Base-by-base conservation (phyloP, 148 eudicot genomes). In the Spergularia bocconei region DNA sequence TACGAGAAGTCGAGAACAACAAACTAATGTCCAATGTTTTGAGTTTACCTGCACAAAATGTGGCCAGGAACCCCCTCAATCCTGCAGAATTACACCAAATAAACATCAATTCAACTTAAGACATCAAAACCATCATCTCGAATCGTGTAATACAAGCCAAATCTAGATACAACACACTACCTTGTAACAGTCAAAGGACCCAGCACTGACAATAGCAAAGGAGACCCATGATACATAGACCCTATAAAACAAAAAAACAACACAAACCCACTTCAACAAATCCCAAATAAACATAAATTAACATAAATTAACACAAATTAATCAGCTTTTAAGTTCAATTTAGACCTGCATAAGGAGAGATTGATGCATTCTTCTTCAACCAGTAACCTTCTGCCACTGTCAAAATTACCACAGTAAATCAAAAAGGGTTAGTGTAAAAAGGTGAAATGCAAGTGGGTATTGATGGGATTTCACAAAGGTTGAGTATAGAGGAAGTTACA, bases 141-240 rank as follows among this genome's bases (percentile, higher is more conserved):
- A 36, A 39, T 39, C 54, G 61, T 55, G 19, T 48, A 73, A 63
- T 7, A 13, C 23, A 14, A 53, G 58, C 15, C 11, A 38, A 59
- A 71, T 44, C 15, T 14, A 56, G 2, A n/a, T 1, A 50, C 15
- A 10, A 0, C 2, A 57, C 1, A 54, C 47, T 84, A 92, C 98
- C 90, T 86, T 58, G 75, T 70, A 69, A 75, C 87, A 75, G 98
- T 94, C 59, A 94, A 87, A 65, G 98, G 98, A 41, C 98, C 98
- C 56, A 94, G 89, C 29, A 94, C 70, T 12, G 92, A 84, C 5
- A 94, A 87, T 70, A 94, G 80, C 78, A 94, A 82, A 1, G 98
- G 98, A 79, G 98, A 94, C 69, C 98, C 98, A 82, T 94, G 98
- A 75, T 90, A 94, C 98, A 94, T 90, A 62, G 98, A 94, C 79